Evolutionary conservation across 1,284 basidiomycete species (phyloP).

Genomic region (Irpex sp.): DNA sequence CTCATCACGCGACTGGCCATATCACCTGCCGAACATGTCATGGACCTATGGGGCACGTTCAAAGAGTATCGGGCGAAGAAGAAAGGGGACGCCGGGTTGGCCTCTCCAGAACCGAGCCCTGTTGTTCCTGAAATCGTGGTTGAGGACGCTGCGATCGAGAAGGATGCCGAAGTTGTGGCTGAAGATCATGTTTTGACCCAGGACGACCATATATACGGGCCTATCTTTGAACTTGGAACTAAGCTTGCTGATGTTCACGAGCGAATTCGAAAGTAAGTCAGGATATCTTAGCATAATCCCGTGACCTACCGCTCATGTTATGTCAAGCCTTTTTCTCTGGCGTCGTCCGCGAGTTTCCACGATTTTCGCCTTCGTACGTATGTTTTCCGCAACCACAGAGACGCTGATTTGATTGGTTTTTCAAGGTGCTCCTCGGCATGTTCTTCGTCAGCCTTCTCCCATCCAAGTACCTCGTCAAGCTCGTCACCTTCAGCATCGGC

Average conservation of each 20-base stretch:
- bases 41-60: conserved; percentile 50
- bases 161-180: conserved; percentile 29
- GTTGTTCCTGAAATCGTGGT: conserved; percentile 4
- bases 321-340: conserved; percentile 56
- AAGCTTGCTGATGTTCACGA: conserved; percentile 60
- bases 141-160: conserved; percentile 18
- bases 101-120: background rate
- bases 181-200: conserved; percentile 21
- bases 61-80: conserved; percentile 20
- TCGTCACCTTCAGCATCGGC: conserved; percentile 40
- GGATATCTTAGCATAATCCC: background rate
- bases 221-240: conserved; percentile 35
- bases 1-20: conserved; percentile 41
- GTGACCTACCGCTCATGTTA: background rate
- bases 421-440: conserved; percentile 31
- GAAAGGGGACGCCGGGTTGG: conserved; percentile 6
- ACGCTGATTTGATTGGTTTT: background rate
- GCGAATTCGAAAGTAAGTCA: conserved; percentile 55
- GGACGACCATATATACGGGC: conserved; percentile 39
- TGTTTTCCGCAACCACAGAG: conserved; percentile 4
- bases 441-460: conserved; percentile 43
- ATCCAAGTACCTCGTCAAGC: conserved; percentile 43
- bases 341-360: conserved; percentile 44
- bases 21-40: conserved; percentile 39
- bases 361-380: conserved; percentile 40